A percentile compares a stretch with the other conserved stretches of the same genome.
These are phyloP conservation scores for Begonia masoniana DNA, from an alignment of 306 rosid species.

Conservation along the genomic window DNA sequence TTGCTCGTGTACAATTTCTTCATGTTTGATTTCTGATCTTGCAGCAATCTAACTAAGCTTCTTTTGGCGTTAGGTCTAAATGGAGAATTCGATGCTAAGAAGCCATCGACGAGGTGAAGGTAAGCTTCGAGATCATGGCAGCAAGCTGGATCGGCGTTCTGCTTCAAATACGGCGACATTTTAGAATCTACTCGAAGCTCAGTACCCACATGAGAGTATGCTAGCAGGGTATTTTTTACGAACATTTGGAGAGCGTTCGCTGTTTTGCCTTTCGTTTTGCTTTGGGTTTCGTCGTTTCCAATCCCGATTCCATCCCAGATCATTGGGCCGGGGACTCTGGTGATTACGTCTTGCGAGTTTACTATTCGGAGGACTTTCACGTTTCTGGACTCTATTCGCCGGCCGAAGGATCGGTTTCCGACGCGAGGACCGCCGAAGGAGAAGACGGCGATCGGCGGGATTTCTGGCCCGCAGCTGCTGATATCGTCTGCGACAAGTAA, in stretches of 20 bases:
- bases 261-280: slow-evolving; percentile 27
- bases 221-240: slow-evolving; percentile 38
- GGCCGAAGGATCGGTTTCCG: slow-evolving; percentile 55
- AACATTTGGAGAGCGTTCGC: slow-evolving; percentile 29
- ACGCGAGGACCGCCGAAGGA: slow-evolving; percentile 91
- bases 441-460: slow-evolving; percentile 67
- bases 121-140: slow-evolving; percentile 94
- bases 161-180: slow-evolving; percentile 78
- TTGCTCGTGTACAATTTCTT: slow-evolving; percentile 71
- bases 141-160: slow-evolving; percentile 81
- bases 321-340: slow-evolving; percentile 45
- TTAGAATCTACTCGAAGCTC: slow-evolving; percentile 70
- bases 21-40: slow-evolving; percentile 64
- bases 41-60: slow-evolving; percentile 50
- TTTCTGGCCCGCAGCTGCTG: slow-evolving; percentile 16
- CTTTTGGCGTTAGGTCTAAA: slow-evolving; percentile 86
- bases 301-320: slow-evolving; percentile 18
- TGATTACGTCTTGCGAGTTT: slow-evolving; percentile 76
- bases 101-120: slow-evolving; percentile 86
- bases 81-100: slow-evolving; percentile 65
- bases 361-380: slow-evolving; percentile 77
- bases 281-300: slow-evolving; percentile 4
- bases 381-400: slow-evolving; percentile 13
- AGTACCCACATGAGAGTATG: slow-evolving; percentile 66
- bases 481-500: slow-evolving; percentile 66